Base-by-base conservation (phyloP, 768 basidiomycete genomes). In the Lyophyllum shimeji region DNA sequence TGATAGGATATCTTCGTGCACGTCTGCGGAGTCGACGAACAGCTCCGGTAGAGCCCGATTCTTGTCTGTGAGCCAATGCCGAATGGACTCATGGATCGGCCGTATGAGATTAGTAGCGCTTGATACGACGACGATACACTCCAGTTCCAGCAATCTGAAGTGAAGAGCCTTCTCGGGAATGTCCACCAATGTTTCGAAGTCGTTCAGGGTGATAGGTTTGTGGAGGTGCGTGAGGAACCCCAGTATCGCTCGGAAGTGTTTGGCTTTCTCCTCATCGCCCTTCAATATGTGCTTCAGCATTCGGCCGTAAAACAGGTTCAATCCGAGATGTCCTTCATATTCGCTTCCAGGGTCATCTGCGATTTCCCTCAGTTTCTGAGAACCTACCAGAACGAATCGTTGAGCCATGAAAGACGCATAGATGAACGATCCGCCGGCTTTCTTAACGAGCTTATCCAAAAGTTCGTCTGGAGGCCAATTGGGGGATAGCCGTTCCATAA, bases 241-340 rank as follows among this genome's bases (percentile, higher is more conserved):
- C 11, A 60, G 33, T 13, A 60, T 60, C 21, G 33, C 25, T 29
- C 49, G 23, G 39, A 27, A 45, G 24, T 56, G 55, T 11, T 15
- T n/a, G 25, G 31, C 52, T 24, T 51, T 49, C 13, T 23, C 42
- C 5, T 52, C 51, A 11, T 56, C 56, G 12, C 46, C 13, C 23
- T 20, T 9, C 12, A 58, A 17, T 17, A 56, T 15, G n/a, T 45
- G 45, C 31, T 55, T 56, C 24, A 61, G 31, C 25, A 62, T 56
- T 44, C 55, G 46, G 25, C 57, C 46, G 42, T 63, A 63, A 27
- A 60, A 58, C 29, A 49, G 25, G 23, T 63, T 52, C 20, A 63
- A 46, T 2, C 62, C 62, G 25, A 60, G 59, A 40, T 57, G 44
- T 29, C 62, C 59, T 46, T 63, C 62, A 33, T 63, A 59, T n/a